These are phyloP conservation scores for Fraxinus albicans DNA, from an alignment of 305 asterid genomes.

Conservation along the genomic window DNA sequence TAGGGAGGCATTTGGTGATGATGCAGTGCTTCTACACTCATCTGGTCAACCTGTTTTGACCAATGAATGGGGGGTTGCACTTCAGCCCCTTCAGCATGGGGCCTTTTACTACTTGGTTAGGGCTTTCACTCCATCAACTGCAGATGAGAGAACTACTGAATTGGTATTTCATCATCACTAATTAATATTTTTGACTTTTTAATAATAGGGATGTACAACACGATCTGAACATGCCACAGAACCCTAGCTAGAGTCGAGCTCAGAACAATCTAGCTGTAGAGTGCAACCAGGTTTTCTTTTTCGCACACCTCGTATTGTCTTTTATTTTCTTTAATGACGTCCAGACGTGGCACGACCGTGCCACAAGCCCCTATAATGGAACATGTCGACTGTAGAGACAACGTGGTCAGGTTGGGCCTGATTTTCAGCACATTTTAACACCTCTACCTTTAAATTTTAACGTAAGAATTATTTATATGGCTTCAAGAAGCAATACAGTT, in stretches of 20 bases:
- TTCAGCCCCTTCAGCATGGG: slow-evolving; percentile 83
- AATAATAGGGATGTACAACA: background rate
- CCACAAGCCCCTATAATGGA: background rate
- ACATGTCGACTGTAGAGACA: background rate
- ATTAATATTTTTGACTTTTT: background rate
- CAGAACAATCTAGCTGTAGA: background rate
- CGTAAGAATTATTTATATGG: background rate
- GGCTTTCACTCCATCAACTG: slow-evolving; percentile 1
- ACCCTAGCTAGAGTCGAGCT: background rate
- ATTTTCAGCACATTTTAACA: background rate
- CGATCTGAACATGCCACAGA: background rate
- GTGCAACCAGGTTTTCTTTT: background rate
- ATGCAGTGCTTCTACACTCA: slow-evolving; percentile 68
- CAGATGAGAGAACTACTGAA: background rate
- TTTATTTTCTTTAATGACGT: background rate
- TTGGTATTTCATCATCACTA: background rate
- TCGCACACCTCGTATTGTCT: background rate
- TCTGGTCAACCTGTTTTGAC: slow-evolving; percentile 79
- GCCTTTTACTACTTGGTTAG: slow-evolving; percentile 78
- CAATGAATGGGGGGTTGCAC: slow-evolving; percentile 79
- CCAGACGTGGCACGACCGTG: background rate
- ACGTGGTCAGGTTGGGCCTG: background rate
- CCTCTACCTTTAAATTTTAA: background rate
- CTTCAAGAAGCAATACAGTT: background rate
- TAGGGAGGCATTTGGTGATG: slow-evolving; percentile 79